Base-by-base conservation (phyloP, 768 basidiomycete genomes). In the Trametes maxima region DNA sequence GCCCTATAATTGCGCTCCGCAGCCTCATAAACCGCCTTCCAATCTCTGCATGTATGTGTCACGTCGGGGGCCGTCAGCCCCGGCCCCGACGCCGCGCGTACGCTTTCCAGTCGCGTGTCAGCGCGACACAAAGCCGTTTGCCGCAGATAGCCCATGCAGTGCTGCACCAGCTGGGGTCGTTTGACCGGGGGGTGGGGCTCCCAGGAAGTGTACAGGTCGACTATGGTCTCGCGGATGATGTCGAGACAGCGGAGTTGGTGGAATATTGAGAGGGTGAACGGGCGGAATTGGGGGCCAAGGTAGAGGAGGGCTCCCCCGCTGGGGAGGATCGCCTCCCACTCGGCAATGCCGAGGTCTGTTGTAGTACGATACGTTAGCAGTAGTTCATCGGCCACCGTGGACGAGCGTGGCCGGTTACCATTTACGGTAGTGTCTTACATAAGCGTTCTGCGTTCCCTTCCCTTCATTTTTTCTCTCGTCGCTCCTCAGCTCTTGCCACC, bases 161-260 rank as follows among this genome's bases (percentile, higher is more conserved):
- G 75, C 39, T 57, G 43, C 19, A 63, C 59, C 37, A 69, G 58
- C 17, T 19, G 22, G 22, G n/a, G n/a, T n/a, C n/a, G n/a, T n/a
- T n/a, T n/a, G n/a, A n/a, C n/a, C n/a, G n/a, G n/a, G n/a, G n/a
- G n/a, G n/a, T n/a, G n/a, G 21, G 42, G 16, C 47, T 36, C 19
- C 36, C 35, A n/a, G n/a, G n/a, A n/a, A n/a, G n/a, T n/a, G 48
- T 51, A 42, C 25, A 51, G 14, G 33, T 60, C 54, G 25, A 67
- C 58, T 39, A 73, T 63, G 14, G 68, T 62, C 5, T 64, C 59
- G 11, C 73, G 75, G 44, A 78, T 65, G 57, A 78, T 74, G 42
- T 71, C 71, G 22, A 79, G 68, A 55, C 78, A 78, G 39, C 74
- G 73, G 8, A 78, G 69, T 63, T 78, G 77, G 60, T 79, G 78